Evolutionary conservation across 495 filamentous ascomycete genomes (phyloP).

Genomic region (Penicillium riverlandense): DNA sequence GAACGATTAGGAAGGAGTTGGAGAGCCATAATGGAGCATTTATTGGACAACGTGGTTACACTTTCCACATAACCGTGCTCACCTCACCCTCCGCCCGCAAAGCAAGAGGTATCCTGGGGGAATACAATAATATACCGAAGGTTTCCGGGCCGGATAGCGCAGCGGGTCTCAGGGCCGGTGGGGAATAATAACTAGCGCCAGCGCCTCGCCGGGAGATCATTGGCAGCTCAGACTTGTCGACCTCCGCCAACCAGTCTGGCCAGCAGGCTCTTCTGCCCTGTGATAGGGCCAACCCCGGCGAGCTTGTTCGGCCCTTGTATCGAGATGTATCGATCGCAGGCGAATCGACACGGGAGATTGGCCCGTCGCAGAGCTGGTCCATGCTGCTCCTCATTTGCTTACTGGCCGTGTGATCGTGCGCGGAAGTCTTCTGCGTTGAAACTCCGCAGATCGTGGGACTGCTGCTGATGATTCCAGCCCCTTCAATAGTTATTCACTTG

Average conservation of each 20-base stretch:
- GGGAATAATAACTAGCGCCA: conserved; percentile 6
- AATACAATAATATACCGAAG: conserved; percentile 14
- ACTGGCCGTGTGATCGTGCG: conserved; percentile 14
- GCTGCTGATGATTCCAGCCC: not conserved
- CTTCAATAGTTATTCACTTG: conserved; percentile 4
- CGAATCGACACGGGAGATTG: conserved; percentile 13
- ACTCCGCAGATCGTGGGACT: not conserved
- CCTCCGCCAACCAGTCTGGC: conserved; percentile 6
- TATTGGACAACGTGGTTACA: not conserved
- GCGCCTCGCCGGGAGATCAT: conserved; percentile 3
- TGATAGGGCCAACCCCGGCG: conserved; percentile 15
- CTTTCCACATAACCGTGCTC: conserved; percentile 7
- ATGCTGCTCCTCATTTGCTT: conserved; percentile 18
- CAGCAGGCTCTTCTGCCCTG: conserved; percentile 5
- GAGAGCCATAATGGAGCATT: no score
- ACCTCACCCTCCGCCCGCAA: not conserved
- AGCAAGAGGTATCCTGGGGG: no score
- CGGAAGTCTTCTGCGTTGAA: conserved; percentile 16
- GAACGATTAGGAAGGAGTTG: not conserved
- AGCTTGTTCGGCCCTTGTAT: conserved; percentile 25
- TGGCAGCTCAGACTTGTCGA: no score
- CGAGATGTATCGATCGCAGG: conserved; percentile 8
- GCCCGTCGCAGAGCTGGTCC: conserved; percentile 11
- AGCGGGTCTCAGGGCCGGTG: conserved; percentile 11
- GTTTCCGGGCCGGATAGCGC: conserved; percentile 24